phyloP scores from a whole-genome alignment of 495 filamentous ascomycete genomes.

The Neurospora africana region DNA sequence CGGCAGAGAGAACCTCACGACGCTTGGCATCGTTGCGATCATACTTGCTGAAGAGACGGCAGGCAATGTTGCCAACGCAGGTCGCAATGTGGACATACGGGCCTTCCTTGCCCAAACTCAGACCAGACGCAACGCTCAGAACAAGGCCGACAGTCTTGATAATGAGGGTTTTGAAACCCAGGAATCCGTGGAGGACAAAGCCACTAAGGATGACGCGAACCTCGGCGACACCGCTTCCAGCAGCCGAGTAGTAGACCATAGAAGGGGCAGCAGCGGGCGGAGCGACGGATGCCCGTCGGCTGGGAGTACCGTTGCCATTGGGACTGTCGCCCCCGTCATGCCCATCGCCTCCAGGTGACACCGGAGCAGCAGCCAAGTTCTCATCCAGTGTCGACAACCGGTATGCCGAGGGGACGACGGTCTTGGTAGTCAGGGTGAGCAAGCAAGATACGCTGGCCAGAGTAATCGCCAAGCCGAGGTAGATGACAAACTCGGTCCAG shows the following conservation, averaged over 20 bases:
- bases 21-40: slow-evolving; percentile 81
- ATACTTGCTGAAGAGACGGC: slow-evolving; percentile 87
- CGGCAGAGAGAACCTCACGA: slow-evolving; percentile 85
- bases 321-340: slow-evolving; percentile 13
- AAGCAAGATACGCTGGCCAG: slow-evolving; percentile 67
- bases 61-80: slow-evolving; percentile 90
- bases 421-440: slow-evolving; percentile 79
- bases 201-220: slow-evolving; percentile 96
- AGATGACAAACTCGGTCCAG: slow-evolving; percentile 67
- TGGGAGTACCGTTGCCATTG: neutral
- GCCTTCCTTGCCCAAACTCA: slow-evolving; percentile 93
- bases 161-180: slow-evolving; percentile 79
- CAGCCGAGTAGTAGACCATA: slow-evolving; percentile 91
- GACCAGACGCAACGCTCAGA: slow-evolving; percentile 80
- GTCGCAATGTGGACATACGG: slow-evolving; percentile 96
- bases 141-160: slow-evolving; percentile 78
- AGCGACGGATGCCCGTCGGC: slow-evolving; percentile 22
- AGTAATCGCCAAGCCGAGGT: slow-evolving; percentile 56
- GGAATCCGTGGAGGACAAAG: slow-evolving; percentile 92
- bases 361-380: slow-evolving; percentile 42
- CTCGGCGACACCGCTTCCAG: slow-evolving; percentile 93
- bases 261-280: slow-evolving; percentile 41
- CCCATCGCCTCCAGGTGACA: slow-evolving; percentile 27
- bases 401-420: slow-evolving; percentile 79
- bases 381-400: slow-evolving; percentile 83